phyloP scores from a whole-genome alignment of 192 early-diverging fungal species.

The Haplosporangium gracile region DNA sequence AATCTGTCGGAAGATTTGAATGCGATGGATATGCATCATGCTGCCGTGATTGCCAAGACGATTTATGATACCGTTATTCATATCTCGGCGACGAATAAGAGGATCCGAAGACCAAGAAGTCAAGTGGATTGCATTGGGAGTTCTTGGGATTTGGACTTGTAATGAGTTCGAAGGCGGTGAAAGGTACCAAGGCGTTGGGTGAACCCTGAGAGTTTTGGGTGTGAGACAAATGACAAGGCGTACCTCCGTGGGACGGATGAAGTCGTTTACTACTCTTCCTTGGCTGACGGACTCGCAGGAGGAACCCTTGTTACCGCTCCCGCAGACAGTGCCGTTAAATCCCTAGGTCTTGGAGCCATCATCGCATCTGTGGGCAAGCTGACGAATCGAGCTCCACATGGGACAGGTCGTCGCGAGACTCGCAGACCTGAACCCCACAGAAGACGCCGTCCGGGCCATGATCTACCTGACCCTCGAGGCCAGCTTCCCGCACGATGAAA shows the following conservation, averaged over 20 bases:
- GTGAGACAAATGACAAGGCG: conserved; percentile 16
- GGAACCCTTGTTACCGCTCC: conserved; percentile 9
- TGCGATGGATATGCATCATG: conserved; percentile 4
- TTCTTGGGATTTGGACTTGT: conserved; percentile 23
- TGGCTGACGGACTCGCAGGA: conserved; percentile 32
- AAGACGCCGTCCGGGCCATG: conserved; percentile 12
- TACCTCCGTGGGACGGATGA: conserved; percentile 29
- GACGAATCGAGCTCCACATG: conserved; percentile 35
- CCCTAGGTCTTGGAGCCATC: conserved; percentile 18
- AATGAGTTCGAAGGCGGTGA: conserved; percentile 11
- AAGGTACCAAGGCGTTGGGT: conserved; percentile 11
- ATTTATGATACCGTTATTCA: conserved; percentile 24
- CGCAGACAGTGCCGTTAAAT: conserved; percentile 6
- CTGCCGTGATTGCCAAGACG: conserved; percentile 10
- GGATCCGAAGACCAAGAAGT: background rate
- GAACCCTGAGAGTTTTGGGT: background rate
- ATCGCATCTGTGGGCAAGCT: conserved; percentile 26
- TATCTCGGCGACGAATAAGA: conserved; percentile 12
- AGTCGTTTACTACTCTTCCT: conserved; percentile 25
- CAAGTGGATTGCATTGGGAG: conserved; percentile 1
- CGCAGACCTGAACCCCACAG: conserved; percentile 21
- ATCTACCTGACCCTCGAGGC: conserved; percentile 22
- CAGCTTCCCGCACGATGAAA: background rate
- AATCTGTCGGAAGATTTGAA: background rate
- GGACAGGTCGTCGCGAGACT: conserved; percentile 21